Evolutionary conservation across 2,329 filamentous ascomycete species (phyloP).

Genomic region (Arachnopeziza araneosa): DNA sequence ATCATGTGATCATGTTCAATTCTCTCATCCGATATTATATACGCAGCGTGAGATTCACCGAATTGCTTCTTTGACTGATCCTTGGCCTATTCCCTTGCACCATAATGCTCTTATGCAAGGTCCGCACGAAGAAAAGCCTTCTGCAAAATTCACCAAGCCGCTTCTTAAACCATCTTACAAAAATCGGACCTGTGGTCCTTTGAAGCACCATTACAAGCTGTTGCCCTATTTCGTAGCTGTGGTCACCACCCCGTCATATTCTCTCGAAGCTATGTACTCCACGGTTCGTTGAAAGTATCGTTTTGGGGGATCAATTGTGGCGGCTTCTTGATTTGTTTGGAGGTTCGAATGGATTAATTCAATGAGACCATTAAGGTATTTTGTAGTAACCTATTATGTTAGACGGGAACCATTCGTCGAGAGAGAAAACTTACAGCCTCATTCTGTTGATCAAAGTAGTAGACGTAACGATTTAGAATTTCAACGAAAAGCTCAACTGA

Average conservation of each 20-base stretch:
- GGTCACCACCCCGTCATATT: slow-evolving; percentile 82
- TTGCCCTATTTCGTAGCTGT: slow-evolving; percentile 24
- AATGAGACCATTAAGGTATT: slow-evolving; percentile 96
- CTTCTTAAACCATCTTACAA: slow-evolving; percentile 23
- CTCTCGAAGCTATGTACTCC: slow-evolving; percentile 85
- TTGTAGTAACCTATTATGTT: slow-evolving; percentile 67
- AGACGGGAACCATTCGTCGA: not conserved
- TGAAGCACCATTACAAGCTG: not conserved
- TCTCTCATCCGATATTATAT: slow-evolving; percentile 20
- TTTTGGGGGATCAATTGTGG: slow-evolving; percentile 79
- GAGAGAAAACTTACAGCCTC: slow-evolving; percentile 61
- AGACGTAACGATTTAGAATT: slow-evolving; percentile 96
- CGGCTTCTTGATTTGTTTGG: slow-evolving; percentile 74
- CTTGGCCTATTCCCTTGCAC: not conserved
- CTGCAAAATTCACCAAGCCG: not conserved
- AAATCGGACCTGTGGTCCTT: not conserved
- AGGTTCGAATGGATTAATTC: slow-evolving; percentile 97
- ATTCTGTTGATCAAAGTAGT: slow-evolving; percentile 99
- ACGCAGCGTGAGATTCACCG: not conserved
- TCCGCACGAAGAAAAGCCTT: not conserved
- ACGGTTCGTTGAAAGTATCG: slow-evolving; percentile 93
- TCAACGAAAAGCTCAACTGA: slow-evolving; percentile 98
- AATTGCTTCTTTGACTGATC: not conserved
- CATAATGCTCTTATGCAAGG: not conserved
- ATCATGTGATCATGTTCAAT: slow-evolving; percentile 12